Evolutionary conservation across 306 rosid species (phyloP).

Genomic region (Prunus padus): DNA sequence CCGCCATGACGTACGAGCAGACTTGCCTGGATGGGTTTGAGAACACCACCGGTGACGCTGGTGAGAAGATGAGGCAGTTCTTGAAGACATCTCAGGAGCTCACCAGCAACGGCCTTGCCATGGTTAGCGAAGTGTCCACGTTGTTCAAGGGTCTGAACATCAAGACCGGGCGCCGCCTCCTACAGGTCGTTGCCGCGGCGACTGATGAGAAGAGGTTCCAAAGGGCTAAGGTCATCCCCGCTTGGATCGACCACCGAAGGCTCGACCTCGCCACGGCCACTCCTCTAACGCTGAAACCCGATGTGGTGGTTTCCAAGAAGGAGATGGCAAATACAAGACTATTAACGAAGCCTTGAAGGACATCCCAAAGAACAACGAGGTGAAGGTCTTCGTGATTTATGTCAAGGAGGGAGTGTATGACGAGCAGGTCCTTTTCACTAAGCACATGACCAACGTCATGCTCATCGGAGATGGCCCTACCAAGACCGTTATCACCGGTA

Average conservation of each 20-base stretch:
- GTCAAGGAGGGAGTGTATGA: slow-evolving; percentile 62
- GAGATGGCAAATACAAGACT: slow-evolving; percentile 56
- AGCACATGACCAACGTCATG: slow-evolving; percentile 40
- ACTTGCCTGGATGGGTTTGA: slow-evolving; percentile 69
- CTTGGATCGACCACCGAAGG: slow-evolving; percentile 37
- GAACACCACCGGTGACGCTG: slow-evolving; percentile 43
- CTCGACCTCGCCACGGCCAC: slow-evolving; percentile 29
- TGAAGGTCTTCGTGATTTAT: slow-evolving; percentile 54
- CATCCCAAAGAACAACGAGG: slow-evolving; percentile 38
- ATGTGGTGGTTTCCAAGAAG: slow-evolving; percentile 63
- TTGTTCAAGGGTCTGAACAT: slow-evolving; percentile 2
- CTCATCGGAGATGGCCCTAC: slow-evolving; percentile 79
- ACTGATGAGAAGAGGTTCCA: not conserved
- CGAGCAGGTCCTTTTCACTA: slow-evolving; percentile 35
- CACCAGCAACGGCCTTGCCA: slow-evolving; percentile 62
- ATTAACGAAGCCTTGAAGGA: slow-evolving; percentile 52
- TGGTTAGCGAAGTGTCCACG: slow-evolving; percentile 32
- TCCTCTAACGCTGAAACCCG: slow-evolving; percentile 17
- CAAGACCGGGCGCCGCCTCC: slow-evolving; percentile 8
- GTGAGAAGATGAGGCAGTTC: slow-evolving; percentile 37
- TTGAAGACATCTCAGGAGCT: slow-evolving; percentile 47
- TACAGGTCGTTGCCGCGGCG: not conserved
- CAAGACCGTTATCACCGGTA: slow-evolving; percentile 52
- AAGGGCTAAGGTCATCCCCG: slow-evolving; percentile 26
- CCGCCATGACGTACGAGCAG: slow-evolving; percentile 49